phyloP scores from a whole-genome alignment of 768 basidiomycete genomes.

The Mycena amicta region DNA sequence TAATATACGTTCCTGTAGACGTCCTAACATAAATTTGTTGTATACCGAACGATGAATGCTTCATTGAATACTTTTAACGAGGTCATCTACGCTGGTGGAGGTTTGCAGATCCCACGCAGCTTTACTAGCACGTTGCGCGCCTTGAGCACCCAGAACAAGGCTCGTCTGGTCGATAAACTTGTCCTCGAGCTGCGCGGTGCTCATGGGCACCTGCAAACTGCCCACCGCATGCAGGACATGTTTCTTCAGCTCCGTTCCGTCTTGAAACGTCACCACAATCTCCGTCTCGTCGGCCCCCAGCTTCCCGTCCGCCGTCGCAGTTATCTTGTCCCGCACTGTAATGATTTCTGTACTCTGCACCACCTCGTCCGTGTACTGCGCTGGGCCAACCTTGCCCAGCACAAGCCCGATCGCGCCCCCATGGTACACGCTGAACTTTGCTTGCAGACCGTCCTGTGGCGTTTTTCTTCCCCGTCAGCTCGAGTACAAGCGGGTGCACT shows the following conservation, averaged over 20 bases:
- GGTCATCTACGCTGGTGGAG: too few species aligned
- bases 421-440: conserved; percentile 29
- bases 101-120: conserved; percentile 18
- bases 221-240: conserved; percentile 27
- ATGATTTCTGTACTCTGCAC: conserved; percentile 23
- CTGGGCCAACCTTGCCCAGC: conserved; percentile 24
- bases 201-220: conserved; percentile 24
- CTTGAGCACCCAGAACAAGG: conserved; percentile 18
- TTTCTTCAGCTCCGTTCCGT: conserved; percentile 19
- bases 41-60: too few species aligned
- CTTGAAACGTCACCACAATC: conserved; percentile 15
- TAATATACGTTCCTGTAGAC: too few species aligned
- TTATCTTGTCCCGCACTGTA: conserved; percentile 21
- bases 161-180: conserved; percentile 27
- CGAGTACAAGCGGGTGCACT: conserved; percentile 27
- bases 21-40: too few species aligned
- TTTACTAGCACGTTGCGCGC: conserved; percentile 19
- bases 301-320: conserved; percentile 19
- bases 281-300: conserved; percentile 21
- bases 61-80: too few species aligned
- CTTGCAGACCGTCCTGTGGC: conserved; percentile 27
- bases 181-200: conserved; percentile 17
- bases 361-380: conserved; percentile 21
- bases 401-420: conserved; percentile 24
- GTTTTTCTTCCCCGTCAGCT: conserved; percentile 26